Conservation (phyloP, 495 filamentous ascomycete species). For the Aspergillus sclerotioniger region DNA sequence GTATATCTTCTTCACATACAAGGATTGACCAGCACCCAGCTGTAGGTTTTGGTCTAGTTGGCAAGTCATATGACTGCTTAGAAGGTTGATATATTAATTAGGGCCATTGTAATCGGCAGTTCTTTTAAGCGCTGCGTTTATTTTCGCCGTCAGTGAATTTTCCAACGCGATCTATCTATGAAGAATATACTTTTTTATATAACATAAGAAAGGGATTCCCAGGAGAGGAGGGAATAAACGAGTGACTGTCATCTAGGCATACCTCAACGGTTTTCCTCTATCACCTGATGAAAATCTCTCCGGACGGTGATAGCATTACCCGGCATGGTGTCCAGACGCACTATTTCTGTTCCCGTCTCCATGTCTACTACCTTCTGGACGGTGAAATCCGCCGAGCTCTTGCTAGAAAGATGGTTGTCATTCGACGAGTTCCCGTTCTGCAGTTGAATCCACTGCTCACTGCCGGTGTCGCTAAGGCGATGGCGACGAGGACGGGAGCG, state of each 20-base stretch:
- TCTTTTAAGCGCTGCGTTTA: too few species aligned
- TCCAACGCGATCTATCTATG: too few species aligned
- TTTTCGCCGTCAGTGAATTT: too few species aligned
- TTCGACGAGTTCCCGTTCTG: background rate
- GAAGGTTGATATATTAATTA: too few species aligned
- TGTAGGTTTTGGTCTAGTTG: too few species aligned
- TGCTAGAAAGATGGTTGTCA: background rate
- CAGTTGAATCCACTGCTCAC: slow-evolving; percentile 7
- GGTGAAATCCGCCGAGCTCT: background rate
- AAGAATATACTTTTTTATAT: background rate
- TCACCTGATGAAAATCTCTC: slow-evolving; percentile 3
- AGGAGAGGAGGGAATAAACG: background rate
- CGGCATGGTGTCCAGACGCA: background rate
- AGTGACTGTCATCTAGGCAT: background rate
- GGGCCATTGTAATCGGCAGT: too few species aligned
- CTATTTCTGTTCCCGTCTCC: background rate
- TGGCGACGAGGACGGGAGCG: background rate
- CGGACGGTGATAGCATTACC: slow-evolving; percentile 3
- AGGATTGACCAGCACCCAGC: too few species aligned
- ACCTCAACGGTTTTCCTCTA: background rate
- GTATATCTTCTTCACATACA: too few species aligned
- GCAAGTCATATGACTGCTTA: too few species aligned
- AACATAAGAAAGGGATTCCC: background rate
- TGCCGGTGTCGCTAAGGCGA: background rate
- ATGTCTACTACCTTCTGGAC: background rate